phyloP scores from a whole-genome alignment of 2,329 filamentous ascomycete species.

The Sporothrix inflata region DNA sequence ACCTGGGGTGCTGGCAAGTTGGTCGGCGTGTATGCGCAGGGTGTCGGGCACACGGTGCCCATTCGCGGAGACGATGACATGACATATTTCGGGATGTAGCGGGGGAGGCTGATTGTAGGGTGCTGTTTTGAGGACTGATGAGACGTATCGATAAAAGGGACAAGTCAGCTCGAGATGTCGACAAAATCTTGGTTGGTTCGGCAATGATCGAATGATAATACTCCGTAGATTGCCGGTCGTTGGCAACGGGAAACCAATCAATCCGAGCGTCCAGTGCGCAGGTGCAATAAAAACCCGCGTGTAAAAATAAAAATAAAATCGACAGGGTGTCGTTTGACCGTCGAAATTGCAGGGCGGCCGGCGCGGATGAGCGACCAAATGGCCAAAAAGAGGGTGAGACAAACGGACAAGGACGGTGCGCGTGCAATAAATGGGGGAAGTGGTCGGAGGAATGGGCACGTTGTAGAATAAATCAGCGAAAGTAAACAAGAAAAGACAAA shows the following conservation, averaged over 20 bases:
- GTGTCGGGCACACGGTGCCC: constrained; percentile 30
- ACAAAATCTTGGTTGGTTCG: constrained; percentile 14
- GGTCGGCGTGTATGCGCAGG: constrained; percentile 30
- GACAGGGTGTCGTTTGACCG: constrained; percentile 18
- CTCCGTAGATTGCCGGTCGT: not conserved
- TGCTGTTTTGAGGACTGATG: not conserved
- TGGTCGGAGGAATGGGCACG: not conserved
- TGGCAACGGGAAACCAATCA: constrained; percentile 1
- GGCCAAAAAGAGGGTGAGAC: not conserved
- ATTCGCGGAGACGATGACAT: constrained; percentile 31
- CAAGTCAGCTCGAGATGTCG: not conserved
- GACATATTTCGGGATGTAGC: constrained; percentile 29
- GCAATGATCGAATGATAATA: constrained; percentile 16
- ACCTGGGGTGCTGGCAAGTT: constrained; percentile 36
- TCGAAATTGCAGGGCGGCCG: constrained; percentile 22
- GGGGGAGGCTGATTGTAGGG: not conserved
- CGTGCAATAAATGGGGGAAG: not conserved
- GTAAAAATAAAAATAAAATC: not conserved
- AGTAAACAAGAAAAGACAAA: not conserved
- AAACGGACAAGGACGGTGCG: not conserved
- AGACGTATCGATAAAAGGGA: not conserved
- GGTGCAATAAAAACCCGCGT: not conserved
- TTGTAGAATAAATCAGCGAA: not conserved
- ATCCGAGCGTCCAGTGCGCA: not conserved
- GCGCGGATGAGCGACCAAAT: not conserved